Evolutionary conservation across 1,284 basidiomycete species (phyloP).

Genomic region (Sporisorium graminicola): DNA sequence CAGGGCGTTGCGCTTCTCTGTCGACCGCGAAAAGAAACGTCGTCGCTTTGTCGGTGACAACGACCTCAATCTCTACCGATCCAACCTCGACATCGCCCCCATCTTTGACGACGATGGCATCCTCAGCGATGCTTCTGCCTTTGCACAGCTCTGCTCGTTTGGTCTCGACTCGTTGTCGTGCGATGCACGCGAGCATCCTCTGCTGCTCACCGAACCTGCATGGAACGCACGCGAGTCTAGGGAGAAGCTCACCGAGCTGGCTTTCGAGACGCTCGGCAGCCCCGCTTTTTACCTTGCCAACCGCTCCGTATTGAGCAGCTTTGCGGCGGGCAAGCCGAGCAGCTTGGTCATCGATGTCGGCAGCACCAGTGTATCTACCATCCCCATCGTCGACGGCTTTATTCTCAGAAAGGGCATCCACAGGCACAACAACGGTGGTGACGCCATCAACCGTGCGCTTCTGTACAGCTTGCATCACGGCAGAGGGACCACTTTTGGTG

Average conservation of each 20-base stretch:
- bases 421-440: constrained; percentile 62
- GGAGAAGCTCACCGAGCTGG: constrained; percentile 93
- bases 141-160: constrained; percentile 47
- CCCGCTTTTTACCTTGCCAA: constrained; percentile 98
- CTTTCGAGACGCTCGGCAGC: constrained; percentile 94
- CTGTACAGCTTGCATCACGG: constrained; percentile 58
- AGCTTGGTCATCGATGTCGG: constrained; percentile 95
- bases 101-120: constrained; percentile 84
- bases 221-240: constrained; percentile 93
- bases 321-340: constrained; percentile 95
- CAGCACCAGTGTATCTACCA: constrained; percentile 86
- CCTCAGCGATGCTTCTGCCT: constrained; percentile 43
- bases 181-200: constrained; percentile 81
- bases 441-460: constrained; percentile 47
- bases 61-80: constrained; percentile 90
- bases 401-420: constrained; percentile 89
- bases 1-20: constrained; percentile 39
- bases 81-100: constrained; percentile 86
- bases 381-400: constrained; percentile 97
- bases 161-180: constrained; percentile 52
- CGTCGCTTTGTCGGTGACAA: constrained; percentile 82
- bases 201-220: constrained; percentile 93
- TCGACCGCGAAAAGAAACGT: constrained; percentile 73
- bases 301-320: constrained; percentile 94
- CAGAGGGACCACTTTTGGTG: constrained; percentile 32